Conservation (phyloP, 2,329 filamentous ascomycete genomes). For the Colletotrichum eremochloae region DNA sequence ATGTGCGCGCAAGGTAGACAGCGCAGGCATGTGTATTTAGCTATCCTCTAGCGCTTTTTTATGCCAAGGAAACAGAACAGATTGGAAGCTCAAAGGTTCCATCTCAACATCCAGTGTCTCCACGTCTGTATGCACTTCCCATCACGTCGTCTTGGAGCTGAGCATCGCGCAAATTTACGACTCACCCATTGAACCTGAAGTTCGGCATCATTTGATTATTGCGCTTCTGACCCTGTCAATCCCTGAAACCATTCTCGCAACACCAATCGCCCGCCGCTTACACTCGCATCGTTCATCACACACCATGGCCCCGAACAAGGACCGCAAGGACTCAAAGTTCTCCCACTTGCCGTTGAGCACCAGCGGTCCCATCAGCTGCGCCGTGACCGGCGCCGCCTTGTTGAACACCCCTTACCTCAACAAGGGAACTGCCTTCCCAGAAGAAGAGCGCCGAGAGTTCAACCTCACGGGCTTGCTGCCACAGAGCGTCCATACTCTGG, state of each 20-base stretch:
- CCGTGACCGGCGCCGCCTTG: constrained; percentile 52
- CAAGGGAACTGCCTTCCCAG: constrained; percentile 84
- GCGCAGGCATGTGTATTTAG: background rate
- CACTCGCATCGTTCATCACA: background rate
- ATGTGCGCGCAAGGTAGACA: background rate
- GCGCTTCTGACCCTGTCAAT: background rate
- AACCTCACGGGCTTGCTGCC: constrained; percentile 81
- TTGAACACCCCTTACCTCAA: constrained; percentile 68
- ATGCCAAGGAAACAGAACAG: constrained; percentile 10
- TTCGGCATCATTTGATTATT: background rate
- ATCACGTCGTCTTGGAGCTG: background rate
- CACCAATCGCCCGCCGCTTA: background rate
- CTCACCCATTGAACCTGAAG: accelerated
- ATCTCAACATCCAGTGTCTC: background rate
- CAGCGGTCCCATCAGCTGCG: constrained; percentile 53
- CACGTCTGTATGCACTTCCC: background rate
- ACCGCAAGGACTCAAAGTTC: constrained; percentile 46
- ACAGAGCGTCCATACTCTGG: constrained; percentile 77
- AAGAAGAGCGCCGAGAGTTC: constrained; percentile 77
- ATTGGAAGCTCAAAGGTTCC: background rate
- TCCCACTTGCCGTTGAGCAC: constrained; percentile 53
- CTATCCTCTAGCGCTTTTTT: background rate
- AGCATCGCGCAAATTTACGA: no score
- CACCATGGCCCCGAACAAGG: constrained; percentile 1
- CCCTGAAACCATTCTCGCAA: background rate